Conservation (phyloP, 805 yeast genomes). For the Saccharomycopsis javanensis region DNA sequence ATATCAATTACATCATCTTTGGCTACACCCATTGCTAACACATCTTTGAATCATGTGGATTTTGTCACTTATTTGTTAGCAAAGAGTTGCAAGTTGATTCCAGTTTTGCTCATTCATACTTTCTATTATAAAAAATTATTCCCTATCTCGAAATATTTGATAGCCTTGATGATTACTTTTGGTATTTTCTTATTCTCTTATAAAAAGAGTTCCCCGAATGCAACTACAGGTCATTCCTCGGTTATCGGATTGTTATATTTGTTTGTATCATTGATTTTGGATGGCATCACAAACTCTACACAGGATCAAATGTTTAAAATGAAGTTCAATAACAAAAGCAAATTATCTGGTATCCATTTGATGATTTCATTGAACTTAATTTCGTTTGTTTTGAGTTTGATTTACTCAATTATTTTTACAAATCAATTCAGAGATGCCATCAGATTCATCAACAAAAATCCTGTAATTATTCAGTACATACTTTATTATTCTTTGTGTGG, state of each 20-base stretch:
- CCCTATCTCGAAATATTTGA: slow-evolving; percentile 66
- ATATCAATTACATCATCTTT: slow-evolving; percentile 70
- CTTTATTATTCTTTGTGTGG: slow-evolving; percentile 67
- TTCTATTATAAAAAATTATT: slow-evolving; percentile 59
- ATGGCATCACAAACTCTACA: slow-evolving; percentile 88
- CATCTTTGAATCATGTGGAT: slow-evolving; percentile 72
- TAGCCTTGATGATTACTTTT: slow-evolving; percentile 65
- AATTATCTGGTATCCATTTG: slow-evolving; percentile 73
- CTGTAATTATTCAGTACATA: slow-evolving; percentile 25
- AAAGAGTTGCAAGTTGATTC: slow-evolving; percentile 87
- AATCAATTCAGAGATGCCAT: slow-evolving; percentile 42
- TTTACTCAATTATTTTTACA: slow-evolving; percentile 38
- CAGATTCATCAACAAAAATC: slow-evolving; percentile 44
- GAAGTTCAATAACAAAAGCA: slow-evolving; percentile 28
- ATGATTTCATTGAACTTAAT: slow-evolving; percentile 62
- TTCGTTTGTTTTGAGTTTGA: slow-evolving; percentile 36
- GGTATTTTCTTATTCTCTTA: slow-evolving; percentile 81
- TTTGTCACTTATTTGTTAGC: slow-evolving; percentile 78
- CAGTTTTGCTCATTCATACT: slow-evolving; percentile 83
- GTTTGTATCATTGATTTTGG: slow-evolving; percentile 57
- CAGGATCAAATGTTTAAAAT: slow-evolving; percentile 73
- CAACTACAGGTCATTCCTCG: slow-evolving; percentile 29
- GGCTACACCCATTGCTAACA: slow-evolving; percentile 75
- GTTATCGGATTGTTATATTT: slow-evolving; percentile 54
- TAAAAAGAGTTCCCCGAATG: slow-evolving; percentile 29